Evolutionary conservation across 768 basidiomycete species (phyloP), one percentile per base, ranked within the genome.

Genomic region (Auricularia sp.): DNA sequence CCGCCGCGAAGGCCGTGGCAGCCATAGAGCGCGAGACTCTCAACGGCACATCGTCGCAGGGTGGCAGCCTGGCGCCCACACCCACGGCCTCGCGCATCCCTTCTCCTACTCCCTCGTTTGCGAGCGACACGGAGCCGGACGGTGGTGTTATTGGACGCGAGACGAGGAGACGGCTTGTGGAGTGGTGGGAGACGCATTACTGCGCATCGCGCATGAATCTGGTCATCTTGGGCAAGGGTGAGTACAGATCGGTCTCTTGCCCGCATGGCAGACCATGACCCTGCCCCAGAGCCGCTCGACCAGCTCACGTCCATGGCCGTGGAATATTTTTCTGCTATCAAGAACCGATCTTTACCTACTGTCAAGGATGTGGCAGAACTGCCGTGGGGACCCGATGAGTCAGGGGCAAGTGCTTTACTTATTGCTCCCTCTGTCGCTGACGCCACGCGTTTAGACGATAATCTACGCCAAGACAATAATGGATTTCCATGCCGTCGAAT

Each of bases 401-500:
- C 80, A 74, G 86, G 87, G 43, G 90, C 90, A 76, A 70, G 87
- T 81, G 65, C 69, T 16, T 3, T 33, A 29, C 7, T 60, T 61
- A 3, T 60, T 64, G 6, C 62, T 75, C 69, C 67, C 29, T 62
- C 58, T 67, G 67, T 66, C 64, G 68, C 76, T 54, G 65, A 68
- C 2, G 66, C 71, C 58, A 68, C 72, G 10, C 72, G 70, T 61
- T 29, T 66, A 91, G 85, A 89, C 89, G 2, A 79, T 93, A 65
- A 87, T 97, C 8, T 88, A 84, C 61, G 83, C 88, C n/a, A 88
- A 93, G 74, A 95, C 93, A 0, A 83, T 98, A 68, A 92, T 91
- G 87, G 83, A 87, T 29, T 86, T 93, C 74, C 88, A 92, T 70
- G 86, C 84, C 0, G 69, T 96, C 61, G 93, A 95, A 70, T 81